Evolutionary conservation across 164 flowering plant species (phyloP).

Genomic region (Pachysandra terminalis): DNA sequence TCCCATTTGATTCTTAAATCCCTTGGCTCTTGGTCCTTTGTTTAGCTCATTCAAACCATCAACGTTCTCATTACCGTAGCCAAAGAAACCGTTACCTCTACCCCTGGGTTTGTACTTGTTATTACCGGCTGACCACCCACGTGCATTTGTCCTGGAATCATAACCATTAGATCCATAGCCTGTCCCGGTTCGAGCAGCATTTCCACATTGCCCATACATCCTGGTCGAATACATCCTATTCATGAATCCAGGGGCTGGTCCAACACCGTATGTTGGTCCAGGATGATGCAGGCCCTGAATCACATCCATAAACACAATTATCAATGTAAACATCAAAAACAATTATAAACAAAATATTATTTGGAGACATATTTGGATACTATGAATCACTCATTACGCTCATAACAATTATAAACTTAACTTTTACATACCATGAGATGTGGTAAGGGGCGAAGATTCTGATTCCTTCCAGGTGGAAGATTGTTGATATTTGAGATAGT

Average conservation of each 20-base stretch:
- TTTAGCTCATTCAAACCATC: constrained; percentile 87
- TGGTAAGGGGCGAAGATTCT: constrained; percentile 41
- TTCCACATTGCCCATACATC: constrained; percentile 45
- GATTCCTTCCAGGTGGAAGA: constrained; percentile 40
- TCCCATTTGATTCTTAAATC: constrained; percentile 51
- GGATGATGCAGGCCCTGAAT: constrained; percentile 37
- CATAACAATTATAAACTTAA: too few species aligned
- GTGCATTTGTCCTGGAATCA: constrained; percentile 41
- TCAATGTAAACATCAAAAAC: too few species aligned
- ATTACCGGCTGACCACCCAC: constrained; percentile 58
- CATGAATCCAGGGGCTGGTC: constrained; percentile 30
- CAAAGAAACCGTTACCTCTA: constrained; percentile 44
- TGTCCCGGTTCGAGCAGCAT: constrained; percentile 25
- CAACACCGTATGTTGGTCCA: constrained; percentile 25
- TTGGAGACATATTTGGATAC: too few species aligned
- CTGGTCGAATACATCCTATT: too few species aligned
- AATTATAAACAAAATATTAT: too few species aligned
- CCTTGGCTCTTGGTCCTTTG: constrained; percentile 79
- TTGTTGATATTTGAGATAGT: constrained; percentile 34
- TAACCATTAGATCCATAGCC: constrained; percentile 40
- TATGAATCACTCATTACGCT: too few species aligned
- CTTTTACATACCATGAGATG: constrained; percentile 47
- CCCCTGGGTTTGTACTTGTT: constrained; percentile 63
- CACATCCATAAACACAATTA: neutral
- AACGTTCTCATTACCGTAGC: constrained; percentile 51